Evolutionary conservation across 1,284 basidiomycete genomes (phyloP), one percentile per base, ranked within the genome.

Genomic region (Hortiboletus rubellus): DNA sequence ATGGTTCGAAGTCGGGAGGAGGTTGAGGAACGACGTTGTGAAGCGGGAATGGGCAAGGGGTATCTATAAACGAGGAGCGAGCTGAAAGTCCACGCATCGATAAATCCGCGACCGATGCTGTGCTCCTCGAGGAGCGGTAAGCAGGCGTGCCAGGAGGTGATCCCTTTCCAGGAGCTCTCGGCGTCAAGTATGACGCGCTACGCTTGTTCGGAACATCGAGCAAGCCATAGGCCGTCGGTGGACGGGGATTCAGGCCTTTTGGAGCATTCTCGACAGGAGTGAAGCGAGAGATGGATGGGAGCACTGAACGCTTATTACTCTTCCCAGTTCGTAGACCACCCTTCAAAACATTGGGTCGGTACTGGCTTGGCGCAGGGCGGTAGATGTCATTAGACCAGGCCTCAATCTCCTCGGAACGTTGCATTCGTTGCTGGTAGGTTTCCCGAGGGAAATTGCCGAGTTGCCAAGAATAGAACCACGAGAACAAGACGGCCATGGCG

Each of bases 321-420:
- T 87, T 86, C 48, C 79, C 76, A 34, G 72, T 64, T 36, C 78
- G 75, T 30, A 83, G 66, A 27, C 87, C 87, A 59, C 82, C 82
- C 79, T 91, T 89, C 66, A 77, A 74, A 50, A 94, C 93, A 66
- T 93, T 98, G 24, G 97, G 97, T 12, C 96, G 86, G 70, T 96
- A 93, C 58, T 91, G 81, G 61, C 89, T 89, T 2, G 96, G 97
- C 3, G 96, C 97, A 12, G 96, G 89, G 36, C 91, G 85, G 75
- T 98, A 97, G 66, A 99, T 99, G 72, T 98, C 94, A 66, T 91
- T 90, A 33, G 94, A 89, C 96, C 96, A 99, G 68, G 90, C 87
- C 75, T 99, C 97, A 66, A 99, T 97, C 73, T 95, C 93, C 42
- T 83, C 84, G 14, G 91, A 87, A 33, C 96, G 87, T 63, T 88